Base-by-base conservation (phyloP, 1,284 basidiomycete species). In the Phellopilus nigrolimitatus region DNA sequence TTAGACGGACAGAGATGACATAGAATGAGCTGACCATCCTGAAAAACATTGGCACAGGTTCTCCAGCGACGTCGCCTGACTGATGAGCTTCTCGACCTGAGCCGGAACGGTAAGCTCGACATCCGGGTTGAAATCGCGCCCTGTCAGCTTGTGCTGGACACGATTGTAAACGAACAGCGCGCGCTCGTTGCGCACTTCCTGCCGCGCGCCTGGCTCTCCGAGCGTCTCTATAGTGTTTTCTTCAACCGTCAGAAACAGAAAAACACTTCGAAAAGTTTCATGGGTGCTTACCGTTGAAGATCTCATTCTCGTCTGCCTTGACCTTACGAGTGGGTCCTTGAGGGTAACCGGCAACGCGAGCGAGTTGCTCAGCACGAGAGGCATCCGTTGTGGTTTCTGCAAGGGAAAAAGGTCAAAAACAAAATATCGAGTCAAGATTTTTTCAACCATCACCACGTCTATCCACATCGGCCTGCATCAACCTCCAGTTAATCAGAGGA, bases 31-130 rank as follows among this genome's bases (percentile, higher is more conserved):
- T 37, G 10, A 91, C 95, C 94, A 97, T 66, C 94, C 94, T 56
- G 93, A 91, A 72, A 97, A 98, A 61, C 91, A 93, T 64, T 95
- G 92, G 66, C 92, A 95, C 2, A 97, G 79, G 66, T 97, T 95
- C 68, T 97, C 93, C 41, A 95, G 72, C 9, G 88, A 86, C 4
- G 89, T 95, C 5, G 94, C 91, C 66, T 97, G 91, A 55, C 82
- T 75, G 57, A 97, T 97, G 47, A 98, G 75, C 64, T 88, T 88
- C 64, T 94, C 90, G 17, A 95, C 92, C 66, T 97, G 94, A 15
- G 76, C 78, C 41, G 77, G 72, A 21, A 95, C 88, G 22, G 76
- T 73, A 49, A 97, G 74, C 2, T 77, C 73, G 41, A 81, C 71
- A 8, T 89, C 84, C 0, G 91, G 88, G 63, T 94, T 88, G 72